These are phyloP conservation scores for Pascua guehoae DNA, from an alignment of 1,284 basidiomycete genomes.

Conservation along the genomic window DNA sequence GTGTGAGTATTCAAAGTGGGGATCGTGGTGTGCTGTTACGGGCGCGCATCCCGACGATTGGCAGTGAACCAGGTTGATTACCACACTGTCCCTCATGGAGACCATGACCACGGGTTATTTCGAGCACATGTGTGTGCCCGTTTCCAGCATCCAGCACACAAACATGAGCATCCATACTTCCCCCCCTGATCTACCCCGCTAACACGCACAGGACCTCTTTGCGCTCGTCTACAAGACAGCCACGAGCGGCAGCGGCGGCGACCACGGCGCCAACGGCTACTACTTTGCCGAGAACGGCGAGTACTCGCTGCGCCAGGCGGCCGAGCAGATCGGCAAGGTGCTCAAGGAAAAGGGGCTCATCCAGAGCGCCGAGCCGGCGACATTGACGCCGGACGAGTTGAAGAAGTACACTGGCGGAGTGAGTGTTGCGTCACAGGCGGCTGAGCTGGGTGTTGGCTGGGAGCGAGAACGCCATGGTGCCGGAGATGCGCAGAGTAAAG, in stretches of 20 bases:
- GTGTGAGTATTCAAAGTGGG: conserved; percentile 1
- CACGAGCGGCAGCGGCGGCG: conserved; percentile 22
- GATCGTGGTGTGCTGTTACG: background rate
- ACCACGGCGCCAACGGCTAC: conserved; percentile 43
- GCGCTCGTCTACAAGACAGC: conserved; percentile 30
- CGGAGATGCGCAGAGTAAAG: too few relatives aligned
- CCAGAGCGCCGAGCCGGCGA: conserved; percentile 30
- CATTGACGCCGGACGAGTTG: conserved; percentile 40
- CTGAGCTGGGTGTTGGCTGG: too few relatives aligned
- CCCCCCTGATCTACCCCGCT: too few relatives aligned
- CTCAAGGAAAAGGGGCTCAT: conserved; percentile 19
- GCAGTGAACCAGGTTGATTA: too few relatives aligned
- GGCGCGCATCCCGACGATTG: too few relatives aligned
- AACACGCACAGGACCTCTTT: conserved; percentile 24
- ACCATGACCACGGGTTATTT: too few relatives aligned
- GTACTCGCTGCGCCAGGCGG: conserved; percentile 36
- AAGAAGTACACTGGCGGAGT: conserved; percentile 41
- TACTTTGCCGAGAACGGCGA: conserved; percentile 47
- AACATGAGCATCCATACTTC: too few relatives aligned
- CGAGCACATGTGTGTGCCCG: too few relatives aligned
- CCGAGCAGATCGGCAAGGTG: conserved; percentile 35
- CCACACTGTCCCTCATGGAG: too few relatives aligned
- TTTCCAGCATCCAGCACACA: too few relatives aligned
- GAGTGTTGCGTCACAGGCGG: background rate
- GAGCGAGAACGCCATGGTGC: too few relatives aligned